Evolutionary conservation across 495 filamentous ascomycete genomes (phyloP), one percentile per base, ranked within the genome.

Genomic region (Penicillium arizonense): DNA sequence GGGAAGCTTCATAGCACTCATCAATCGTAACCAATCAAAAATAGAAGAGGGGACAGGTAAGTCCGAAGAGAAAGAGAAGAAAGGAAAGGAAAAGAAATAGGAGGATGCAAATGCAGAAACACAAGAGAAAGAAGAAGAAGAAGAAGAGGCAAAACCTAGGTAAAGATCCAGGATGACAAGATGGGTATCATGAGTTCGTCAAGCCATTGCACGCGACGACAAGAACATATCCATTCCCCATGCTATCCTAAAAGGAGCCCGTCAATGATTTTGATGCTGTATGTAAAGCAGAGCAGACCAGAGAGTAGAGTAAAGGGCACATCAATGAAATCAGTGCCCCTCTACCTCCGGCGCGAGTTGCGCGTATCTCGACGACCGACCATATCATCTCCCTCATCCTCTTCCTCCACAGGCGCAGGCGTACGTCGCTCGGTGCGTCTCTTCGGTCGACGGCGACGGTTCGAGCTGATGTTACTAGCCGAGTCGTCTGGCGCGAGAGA

Each of bases 381-480:
- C 4, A 46, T 39, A 1, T 68, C 69, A 20, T 71, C 73, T 35
- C 80, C 82, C 63, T 89, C 87, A 16, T 86, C 84, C 62, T 94
- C 90, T 68, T 96, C 91, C 68, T 90, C 89, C 8, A 95, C 90
- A 0, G 84, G 82, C 14, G 90, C 91, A 1, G 91, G 90, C 3
- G 91, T 96, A 10, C 87, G 78, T 61, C 90, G 77, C 71, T 92
- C 89, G 47, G 78, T 81, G 48, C 88, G 77, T 63, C 66, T 69
- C 75, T 89, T 89, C 5, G 83, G 86, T 61, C 88, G 73, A 45
- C 89, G 78, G 26, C 83, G 76, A 48, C 89, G 77, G 50, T 83
- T 87, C 36, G 84, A 88, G 57, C 84, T 87, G 47, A 97, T 89
- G 58, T 97, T 96, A 68, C 91, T 96, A 12, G 94, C 94, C 35